These are phyloP conservation scores for Rhypophila decipiens DNA, from an alignment of 495 filamentous ascomycete genomes.

Conservation along the genomic window DNA sequence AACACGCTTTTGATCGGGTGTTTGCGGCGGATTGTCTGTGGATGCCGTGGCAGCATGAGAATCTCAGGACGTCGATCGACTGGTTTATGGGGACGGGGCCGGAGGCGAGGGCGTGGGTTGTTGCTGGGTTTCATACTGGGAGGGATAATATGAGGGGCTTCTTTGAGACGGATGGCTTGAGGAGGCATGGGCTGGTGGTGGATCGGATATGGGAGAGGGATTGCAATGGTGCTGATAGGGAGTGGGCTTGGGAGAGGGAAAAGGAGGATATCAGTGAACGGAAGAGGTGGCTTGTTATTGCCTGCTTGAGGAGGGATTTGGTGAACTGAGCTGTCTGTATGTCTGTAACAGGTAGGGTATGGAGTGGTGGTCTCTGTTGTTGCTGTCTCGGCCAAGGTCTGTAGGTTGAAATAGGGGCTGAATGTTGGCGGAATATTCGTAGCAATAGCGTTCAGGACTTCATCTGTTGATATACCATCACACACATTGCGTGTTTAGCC, in stretches of 20 bases:
- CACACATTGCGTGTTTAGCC: no score
- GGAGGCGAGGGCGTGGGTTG: conserved; percentile 54
- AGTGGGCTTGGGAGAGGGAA: conserved; percentile 58
- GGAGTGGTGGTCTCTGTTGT: no score
- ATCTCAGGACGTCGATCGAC: conserved; percentile 60
- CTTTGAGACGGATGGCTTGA: conserved; percentile 54
- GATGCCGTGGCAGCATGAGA: conserved; percentile 73
- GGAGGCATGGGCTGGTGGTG: conserved; percentile 53
- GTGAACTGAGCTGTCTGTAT: no score
- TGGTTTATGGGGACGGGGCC: conserved; percentile 57
- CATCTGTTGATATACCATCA: no score
- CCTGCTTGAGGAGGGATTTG: conserved; percentile 39
- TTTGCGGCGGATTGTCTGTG: conserved; percentile 81
- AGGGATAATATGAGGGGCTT: conserved; percentile 63
- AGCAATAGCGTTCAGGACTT: no score
- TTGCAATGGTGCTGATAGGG: conserved; percentile 56
- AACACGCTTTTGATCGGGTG: conserved; percentile 56
- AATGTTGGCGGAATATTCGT: no score
- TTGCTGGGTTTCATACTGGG: conserved; percentile 83
- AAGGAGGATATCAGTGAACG: conserved; percentile 59
- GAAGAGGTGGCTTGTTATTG: conserved; percentile 75
- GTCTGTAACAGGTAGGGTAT: no score
- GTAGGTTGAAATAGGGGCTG: no score
- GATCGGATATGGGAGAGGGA: conserved; percentile 73
- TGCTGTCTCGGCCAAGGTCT: no score